A percentile compares a stretch with the other conserved stretches of the same genome.
Conservation (phyloP, 805 yeast genomes). For the Pichia ethanolica region DNA sequence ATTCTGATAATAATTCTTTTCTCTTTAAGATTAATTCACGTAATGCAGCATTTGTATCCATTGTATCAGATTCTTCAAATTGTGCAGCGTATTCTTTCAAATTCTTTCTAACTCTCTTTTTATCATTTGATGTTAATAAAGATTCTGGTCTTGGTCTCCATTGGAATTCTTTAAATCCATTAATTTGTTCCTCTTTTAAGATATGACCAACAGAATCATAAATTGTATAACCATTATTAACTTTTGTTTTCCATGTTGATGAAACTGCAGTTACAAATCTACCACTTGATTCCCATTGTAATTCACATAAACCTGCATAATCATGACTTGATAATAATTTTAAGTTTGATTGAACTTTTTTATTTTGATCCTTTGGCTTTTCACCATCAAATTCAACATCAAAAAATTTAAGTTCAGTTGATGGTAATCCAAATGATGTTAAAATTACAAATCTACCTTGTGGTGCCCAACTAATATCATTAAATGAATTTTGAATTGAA, state of each 20-base stretch:
- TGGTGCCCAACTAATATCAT: slow-evolving; percentile 76
- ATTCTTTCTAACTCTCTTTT: slow-evolving; percentile 85
- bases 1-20: slow-evolving; percentile 72
- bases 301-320: slow-evolving; percentile 70
- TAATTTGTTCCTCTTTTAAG: slow-evolving; percentile 68
- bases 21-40: slow-evolving; percentile 84
- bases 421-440: slow-evolving; percentile 34
- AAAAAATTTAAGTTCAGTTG: slow-evolving; percentile 72
- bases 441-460: slow-evolving; percentile 75
- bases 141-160: slow-evolving; percentile 98
- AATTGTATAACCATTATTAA: slow-evolving; percentile 86
- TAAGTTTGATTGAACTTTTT: slow-evolving; percentile 49
- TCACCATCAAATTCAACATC: slow-evolving; percentile 79
- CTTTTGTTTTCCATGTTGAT: slow-evolving; percentile 71
- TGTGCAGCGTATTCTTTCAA: slow-evolving; percentile 83
- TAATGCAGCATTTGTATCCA: slow-evolving; percentile 89
- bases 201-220: slow-evolving; percentile 77
- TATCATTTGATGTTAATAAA: slow-evolving; percentile 65
- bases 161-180: slow-evolving; percentile 77
- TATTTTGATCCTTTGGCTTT: slow-evolving; percentile 33
- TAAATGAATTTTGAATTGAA: slow-evolving; percentile 50
- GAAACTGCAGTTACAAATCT: slow-evolving; percentile 86
- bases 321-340: slow-evolving; percentile 57
- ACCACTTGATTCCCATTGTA: slow-evolving; percentile 95
- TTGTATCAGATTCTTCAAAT: slow-evolving; percentile 90